These are phyloP conservation scores for Cytospora paraplurivora DNA, from an alignment of 2,329 filamentous ascomycete species.

Conservation along the genomic window DNA sequence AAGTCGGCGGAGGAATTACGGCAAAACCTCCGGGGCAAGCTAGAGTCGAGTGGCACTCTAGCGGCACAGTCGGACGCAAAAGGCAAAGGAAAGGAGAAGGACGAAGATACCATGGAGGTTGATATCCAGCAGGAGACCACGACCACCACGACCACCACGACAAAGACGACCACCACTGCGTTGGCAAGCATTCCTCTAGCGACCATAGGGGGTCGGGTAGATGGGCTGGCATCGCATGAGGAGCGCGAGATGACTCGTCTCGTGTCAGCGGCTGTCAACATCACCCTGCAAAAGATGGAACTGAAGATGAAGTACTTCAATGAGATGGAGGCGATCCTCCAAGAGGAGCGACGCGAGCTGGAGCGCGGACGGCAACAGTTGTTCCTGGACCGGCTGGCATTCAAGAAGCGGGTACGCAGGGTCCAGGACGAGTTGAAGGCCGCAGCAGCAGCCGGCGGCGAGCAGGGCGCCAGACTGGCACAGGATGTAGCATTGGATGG, in stretches of 20 bases:
- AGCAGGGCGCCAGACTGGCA: conserved; percentile 51
- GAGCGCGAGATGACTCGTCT: conserved; percentile 95
- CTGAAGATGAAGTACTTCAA: conserved; percentile 95
- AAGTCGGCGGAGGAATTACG: conserved; percentile 87
- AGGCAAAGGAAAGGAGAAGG: conserved; percentile 57
- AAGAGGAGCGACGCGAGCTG: conserved; percentile 88
- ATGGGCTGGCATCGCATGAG: conserved; percentile 89
- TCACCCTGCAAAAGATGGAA: conserved; percentile 93
- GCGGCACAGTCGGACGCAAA: conserved; percentile 55
- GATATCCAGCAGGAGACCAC: conserved; percentile 53
- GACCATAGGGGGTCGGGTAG: conserved; percentile 80
- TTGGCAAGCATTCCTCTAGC: conserved; percentile 81
- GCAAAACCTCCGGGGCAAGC: conserved; percentile 73
- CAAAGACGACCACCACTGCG: conserved; percentile 49
- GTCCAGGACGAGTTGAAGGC: conserved; percentile 74
- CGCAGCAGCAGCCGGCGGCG: conserved; percentile 52
- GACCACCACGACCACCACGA: conserved; percentile 52
- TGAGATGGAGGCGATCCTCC: conserved; percentile 90
- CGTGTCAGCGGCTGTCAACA: conserved; percentile 87
- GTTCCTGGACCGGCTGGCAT: conserved; percentile 87
- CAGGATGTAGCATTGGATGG: conserved; percentile 51
- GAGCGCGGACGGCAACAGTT: conserved; percentile 90
- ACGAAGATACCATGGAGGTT: conserved; percentile 64
- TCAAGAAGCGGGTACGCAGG: conserved; percentile 83
- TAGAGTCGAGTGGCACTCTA: conserved; percentile 58